These are phyloP conservation scores for Penicillium robsamsonii DNA, from an alignment of 495 filamentous ascomycete genomes.

Conservation along the genomic window DNA sequence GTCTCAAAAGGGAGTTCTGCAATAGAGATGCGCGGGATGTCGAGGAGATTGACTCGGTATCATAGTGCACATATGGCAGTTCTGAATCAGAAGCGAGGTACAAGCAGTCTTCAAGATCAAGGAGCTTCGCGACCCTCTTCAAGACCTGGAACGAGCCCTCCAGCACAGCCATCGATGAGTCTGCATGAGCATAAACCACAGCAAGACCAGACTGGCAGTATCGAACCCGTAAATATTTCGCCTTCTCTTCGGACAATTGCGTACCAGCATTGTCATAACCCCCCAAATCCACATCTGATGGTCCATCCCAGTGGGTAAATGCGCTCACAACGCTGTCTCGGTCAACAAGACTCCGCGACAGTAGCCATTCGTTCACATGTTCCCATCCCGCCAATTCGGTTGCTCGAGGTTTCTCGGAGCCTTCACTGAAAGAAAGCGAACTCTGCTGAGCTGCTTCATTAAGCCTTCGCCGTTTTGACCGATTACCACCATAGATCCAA, in stretches of 20 bases:
- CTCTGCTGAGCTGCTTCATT: constrained; percentile 31
- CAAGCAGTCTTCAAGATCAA: constrained; percentile 54
- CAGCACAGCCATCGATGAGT: constrained; percentile 56
- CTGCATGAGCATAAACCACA: constrained; percentile 65
- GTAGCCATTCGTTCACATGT: constrained; percentile 77
- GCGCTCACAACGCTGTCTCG: constrained; percentile 53
- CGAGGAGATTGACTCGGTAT: constrained; percentile 39
- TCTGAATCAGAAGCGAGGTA: constrained; percentile 31
- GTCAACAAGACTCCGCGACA: constrained; percentile 56
- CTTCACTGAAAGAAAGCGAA: constrained; percentile 31
- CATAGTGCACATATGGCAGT: constrained; percentile 35
- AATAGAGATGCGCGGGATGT: constrained; percentile 47
- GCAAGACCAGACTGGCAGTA: constrained; percentile 76
- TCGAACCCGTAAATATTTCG: constrained; percentile 51
- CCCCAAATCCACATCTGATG: constrained; percentile 74
- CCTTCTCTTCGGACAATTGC: constrained; percentile 52
- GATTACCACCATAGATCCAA: constrained; percentile 72
- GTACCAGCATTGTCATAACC: constrained; percentile 54
- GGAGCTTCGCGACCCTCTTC: constrained; percentile 55
- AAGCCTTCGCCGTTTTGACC: constrained; percentile 59
- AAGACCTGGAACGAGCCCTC: constrained; percentile 62
- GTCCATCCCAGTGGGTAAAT: constrained; percentile 76
- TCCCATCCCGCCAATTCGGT: constrained; percentile 60
- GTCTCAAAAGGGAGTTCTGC: constrained; percentile 56
- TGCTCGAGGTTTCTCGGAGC: constrained; percentile 19